phyloP scores from a whole-genome alignment of 768 basidiomycete species.

The Leucogyrophana mollusca region DNA sequence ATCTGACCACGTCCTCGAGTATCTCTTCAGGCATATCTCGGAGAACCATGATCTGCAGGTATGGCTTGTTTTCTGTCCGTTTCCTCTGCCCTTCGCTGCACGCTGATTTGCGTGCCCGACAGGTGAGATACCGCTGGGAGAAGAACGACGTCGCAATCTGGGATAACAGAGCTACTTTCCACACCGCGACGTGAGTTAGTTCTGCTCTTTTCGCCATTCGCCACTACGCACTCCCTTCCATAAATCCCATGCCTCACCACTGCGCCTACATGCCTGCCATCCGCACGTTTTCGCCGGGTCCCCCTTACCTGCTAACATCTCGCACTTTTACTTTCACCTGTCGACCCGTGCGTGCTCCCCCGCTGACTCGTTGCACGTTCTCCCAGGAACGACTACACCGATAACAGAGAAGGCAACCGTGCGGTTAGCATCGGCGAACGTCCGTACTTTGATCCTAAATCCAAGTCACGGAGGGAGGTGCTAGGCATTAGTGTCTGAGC shows the following conservation, averaged over 20 bases:
- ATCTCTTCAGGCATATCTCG: conserved; percentile 47
- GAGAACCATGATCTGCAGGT: conserved; percentile 61
- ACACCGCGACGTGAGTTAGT: conserved; percentile 31
- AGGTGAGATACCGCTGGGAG: conserved; percentile 52
- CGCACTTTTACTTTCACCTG: no score
- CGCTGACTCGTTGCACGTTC: not conserved
- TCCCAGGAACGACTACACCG: conserved; percentile 30
- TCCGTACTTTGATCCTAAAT: conserved; percentile 46
- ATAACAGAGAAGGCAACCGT: conserved; percentile 45
- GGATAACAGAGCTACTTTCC: conserved; percentile 56
- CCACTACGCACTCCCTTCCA: no score
- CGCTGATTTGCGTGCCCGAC: conserved; percentile 3
- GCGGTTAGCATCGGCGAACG: conserved; percentile 54
- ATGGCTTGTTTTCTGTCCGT: not conserved
- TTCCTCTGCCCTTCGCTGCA: not conserved
- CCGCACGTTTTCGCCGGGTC: no score
- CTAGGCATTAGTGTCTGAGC: conserved; percentile 15
- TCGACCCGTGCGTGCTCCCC: no score
- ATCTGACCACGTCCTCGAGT: conserved; percentile 47
- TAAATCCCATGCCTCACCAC: no score
- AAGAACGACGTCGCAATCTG: conserved; percentile 57
- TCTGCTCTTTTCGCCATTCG: conserved; percentile 1
- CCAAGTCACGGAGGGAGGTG: conserved; percentile 34
- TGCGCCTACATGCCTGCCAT: no score
- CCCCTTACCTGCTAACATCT: no score